Base-by-base conservation (phyloP, 164 flowering plant genomes). In the Magnolia changhungtana region DNA sequence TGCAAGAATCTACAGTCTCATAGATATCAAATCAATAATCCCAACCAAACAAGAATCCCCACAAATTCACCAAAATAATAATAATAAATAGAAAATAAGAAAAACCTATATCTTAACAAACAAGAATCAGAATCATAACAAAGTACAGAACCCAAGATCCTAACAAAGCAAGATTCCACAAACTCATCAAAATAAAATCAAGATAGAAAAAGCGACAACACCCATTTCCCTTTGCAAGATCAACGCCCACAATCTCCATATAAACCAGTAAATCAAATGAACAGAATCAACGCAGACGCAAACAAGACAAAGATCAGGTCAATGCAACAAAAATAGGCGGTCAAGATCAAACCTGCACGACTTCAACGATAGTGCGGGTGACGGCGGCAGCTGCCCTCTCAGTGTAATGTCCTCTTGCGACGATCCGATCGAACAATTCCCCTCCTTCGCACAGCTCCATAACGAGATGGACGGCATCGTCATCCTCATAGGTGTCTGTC, bases 381-480 rank as follows among this genome's bases (percentile, higher is more conserved):
- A 93, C 90, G 3, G 61, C 84, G 0, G 98, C 98, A 31, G 96
- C 98, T 3, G 98, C 96, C 19, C 98, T 84, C 76, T 93, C 98
- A 0, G 93, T 93, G 83, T 93, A 93, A 80, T 91, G 96, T 1
- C 97, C 97, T 65, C 97, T 84, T 0, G 97, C 90, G 18, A 91
- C 95, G 70, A 92, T 92, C 80, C 98, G 85, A 84, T 93, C 98
- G 50, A 93, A 93, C 86, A 93, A 79, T 65, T 93, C 98, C 10
- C 98, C 98, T 0, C 98, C 98, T 72, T 93, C 98, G 66, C 98
- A 93, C 78, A 93, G 75, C 80, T 93, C 98, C 98, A 93, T 93
- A 7, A 93, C 98, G 58, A 93, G 79, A 83, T 93, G 98, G 8
- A 93, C 98, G 0, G 90, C 98, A 78, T 80, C 74, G 63, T 89